Evolutionary conservation across 306 rosid genomes (phyloP).

Genomic region (Ceratonia siliqua): DNA sequence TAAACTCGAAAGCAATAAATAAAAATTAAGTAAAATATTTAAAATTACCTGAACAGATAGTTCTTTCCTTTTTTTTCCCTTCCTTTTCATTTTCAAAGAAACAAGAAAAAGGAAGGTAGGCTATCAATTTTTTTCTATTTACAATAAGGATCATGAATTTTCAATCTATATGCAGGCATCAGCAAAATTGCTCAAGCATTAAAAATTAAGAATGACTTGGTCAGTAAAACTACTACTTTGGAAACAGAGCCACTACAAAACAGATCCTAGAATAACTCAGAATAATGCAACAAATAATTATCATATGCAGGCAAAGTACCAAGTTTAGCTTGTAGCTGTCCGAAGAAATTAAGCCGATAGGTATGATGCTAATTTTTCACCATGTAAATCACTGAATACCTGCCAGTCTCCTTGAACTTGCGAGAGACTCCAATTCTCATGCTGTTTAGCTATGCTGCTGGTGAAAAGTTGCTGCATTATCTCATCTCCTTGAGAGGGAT

Average conservation of each 20-base stretch:
- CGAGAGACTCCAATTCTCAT: constrained; percentile 39
- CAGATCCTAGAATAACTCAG: neutral
- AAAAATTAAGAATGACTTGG: neutral
- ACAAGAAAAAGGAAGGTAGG: constrained; percentile 7
- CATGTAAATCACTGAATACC: constrained; percentile 46
- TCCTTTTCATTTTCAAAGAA: neutral
- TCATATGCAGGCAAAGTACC: neutral
- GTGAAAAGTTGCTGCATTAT: constrained; percentile 38
- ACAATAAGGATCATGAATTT: too few relatives aligned
- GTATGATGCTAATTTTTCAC: neutral
- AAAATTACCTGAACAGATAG: neutral
- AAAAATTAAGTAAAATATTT: neutral
- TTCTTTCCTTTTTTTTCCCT: neutral
- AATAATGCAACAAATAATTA: constrained; percentile 8
- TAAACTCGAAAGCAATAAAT: neutral
- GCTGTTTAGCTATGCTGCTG: constrained; percentile 36
- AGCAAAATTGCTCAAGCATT: neutral
- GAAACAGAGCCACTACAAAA: neutral
- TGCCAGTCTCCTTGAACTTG: constrained; percentile 57
- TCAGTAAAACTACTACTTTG: neutral
- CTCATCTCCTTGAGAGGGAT: constrained; percentile 54
- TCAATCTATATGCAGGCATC: neutral
- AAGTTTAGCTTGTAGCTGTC: neutral
- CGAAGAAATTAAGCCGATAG: neutral
- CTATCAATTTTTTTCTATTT: neutral